Base-by-base conservation (phyloP, 352 stramenopile genomes). In the Phytopythium delawarense region DNA sequence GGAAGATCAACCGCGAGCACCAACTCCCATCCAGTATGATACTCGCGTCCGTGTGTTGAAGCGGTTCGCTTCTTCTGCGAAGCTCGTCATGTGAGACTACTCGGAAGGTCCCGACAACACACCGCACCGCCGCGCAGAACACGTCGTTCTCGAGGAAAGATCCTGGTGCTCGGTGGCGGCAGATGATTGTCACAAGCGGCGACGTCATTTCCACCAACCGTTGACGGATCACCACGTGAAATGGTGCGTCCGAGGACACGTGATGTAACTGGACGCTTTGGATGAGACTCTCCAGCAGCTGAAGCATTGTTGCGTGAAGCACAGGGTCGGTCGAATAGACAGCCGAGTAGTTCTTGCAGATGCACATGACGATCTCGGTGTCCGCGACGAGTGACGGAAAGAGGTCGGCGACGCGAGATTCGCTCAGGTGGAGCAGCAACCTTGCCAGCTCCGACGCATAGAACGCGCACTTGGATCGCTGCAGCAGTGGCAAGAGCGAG, bases 351-450 rank as follows among this genome's bases (percentile, higher is more conserved):
- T 84, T 81, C 30, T 32, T 68, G 53, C 75, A 78, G 30, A 87
- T 75, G n/a, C 63, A 70, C 34, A 68, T 55, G 18, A 85, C 62
- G 11, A 91, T 59, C 23, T 84, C 74, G 1, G 79, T 87, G 62
- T 91, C 81, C 46, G 74, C 69, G 45, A 79, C 70, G 18, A 91
- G 66, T 6, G 81, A 83, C n/a, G 75, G 57, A 42, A 91, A 88
- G 49, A 91, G 65, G 50, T 87, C 74, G 6, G 55, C 42, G 13
- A 88, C 61, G 7, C 68, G 67, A 18, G 78, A 82, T 20, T 64
- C 39, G 57, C 78, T 82, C 35, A 88, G 25, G 51, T 73, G 76
- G 20, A 87, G 65, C 42, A 91, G 63, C 11, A 91, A 39, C 0
- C 79, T 74, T 12, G 75, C 64, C 6, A 86, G 45, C 56, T 89